A percentile compares a stretch with the other conserved stretches of the same genome.
Conservation (phyloP, 129 eudicot species). For the Pittosporum tobira region DNA sequence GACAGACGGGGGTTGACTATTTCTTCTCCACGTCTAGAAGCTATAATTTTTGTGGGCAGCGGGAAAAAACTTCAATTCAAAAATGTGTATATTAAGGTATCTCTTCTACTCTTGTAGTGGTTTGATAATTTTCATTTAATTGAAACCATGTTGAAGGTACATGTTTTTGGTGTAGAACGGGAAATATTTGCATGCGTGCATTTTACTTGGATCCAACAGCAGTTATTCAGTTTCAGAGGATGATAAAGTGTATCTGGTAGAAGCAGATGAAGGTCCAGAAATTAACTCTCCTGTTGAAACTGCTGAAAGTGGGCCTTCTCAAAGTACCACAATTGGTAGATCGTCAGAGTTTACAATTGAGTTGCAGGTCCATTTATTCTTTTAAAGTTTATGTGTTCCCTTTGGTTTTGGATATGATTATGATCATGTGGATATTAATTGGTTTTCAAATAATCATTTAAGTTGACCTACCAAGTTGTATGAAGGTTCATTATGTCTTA, state of each 20-base stretch:
- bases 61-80: conserved; percentile 71
- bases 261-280: conserved; percentile 30
- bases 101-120: conserved; percentile 11
- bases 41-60: conserved; percentile 60
- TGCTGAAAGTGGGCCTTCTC: conserved; percentile 24
- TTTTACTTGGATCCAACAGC: conserved; percentile 67
- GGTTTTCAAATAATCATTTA: too few species aligned
- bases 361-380: conserved; percentile 54
- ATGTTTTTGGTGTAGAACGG: conserved; percentile 53
- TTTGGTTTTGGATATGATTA: too few species aligned
- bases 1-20: conserved; percentile 58
- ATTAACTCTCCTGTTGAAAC: conserved; percentile 24
- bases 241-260: conserved; percentile 53
- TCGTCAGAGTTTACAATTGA: conserved; percentile 64
- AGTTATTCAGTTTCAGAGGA: conserved; percentile 57
- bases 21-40: conserved; percentile 45
- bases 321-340: conserved; percentile 33
- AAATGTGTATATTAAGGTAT: conserved; percentile 74
- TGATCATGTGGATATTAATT: too few species aligned
- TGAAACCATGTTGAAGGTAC: neutral
- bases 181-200: conserved; percentile 58
- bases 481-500: conserved; percentile 9
- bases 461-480: neutral
- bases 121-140: conserved; percentile 4
- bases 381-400: neutral